Percentiles rank a stretch among this genome's conserved stretches.
Evolutionary conservation across 2,329 filamentous ascomycete genomes (phyloP).

Genomic region (Pestalotiopsis sp.): DNA sequence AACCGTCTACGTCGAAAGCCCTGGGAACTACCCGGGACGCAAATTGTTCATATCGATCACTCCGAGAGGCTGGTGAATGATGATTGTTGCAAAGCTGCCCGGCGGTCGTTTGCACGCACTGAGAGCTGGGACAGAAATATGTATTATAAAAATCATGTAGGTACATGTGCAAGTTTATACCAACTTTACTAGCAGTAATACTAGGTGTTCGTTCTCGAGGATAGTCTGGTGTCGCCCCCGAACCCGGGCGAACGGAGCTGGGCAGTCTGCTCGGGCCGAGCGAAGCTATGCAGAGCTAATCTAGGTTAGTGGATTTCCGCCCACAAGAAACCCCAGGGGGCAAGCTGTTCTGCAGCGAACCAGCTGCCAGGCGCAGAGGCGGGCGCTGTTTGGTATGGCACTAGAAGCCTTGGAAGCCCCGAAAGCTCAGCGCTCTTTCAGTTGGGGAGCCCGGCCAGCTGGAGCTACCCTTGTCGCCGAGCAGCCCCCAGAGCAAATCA

Average conservation of each 20-base stretch:
- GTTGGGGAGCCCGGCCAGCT: neutral
- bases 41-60: no score
- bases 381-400: neutral
- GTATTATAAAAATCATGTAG: no score
- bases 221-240: neutral
- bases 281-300: neutral
- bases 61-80: no score
- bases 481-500: neutral
- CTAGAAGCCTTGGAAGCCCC: neutral
- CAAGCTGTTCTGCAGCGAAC: neutral
- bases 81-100: no score
- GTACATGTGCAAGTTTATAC: no score
- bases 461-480: slow-evolving; percentile 5
- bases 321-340: no score
- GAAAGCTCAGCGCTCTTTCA: neutral
- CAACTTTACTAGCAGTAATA: no score
- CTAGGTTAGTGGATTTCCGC: neutral
- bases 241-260: slow-evolving; percentile 6
- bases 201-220: no score
- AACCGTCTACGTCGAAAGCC: no score
- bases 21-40: no score
- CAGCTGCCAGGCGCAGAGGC: neutral
- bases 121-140: no score
- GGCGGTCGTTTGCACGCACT: no score
- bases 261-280: slow-evolving; percentile 5